Conservation (phyloP, 768 basidiomycete genomes). For the Lentinula boryana region DNA sequence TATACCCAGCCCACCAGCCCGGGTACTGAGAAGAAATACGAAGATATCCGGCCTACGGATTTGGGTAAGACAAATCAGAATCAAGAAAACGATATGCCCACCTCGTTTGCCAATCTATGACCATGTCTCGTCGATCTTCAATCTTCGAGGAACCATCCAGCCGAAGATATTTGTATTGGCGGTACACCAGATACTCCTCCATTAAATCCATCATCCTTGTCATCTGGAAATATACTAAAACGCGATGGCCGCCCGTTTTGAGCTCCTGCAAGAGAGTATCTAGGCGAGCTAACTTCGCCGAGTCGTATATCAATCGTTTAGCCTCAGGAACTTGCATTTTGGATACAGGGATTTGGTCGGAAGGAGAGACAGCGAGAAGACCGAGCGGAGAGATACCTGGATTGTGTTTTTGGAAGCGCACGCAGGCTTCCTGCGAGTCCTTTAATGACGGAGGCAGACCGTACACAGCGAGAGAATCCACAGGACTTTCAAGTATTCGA, state of each 20-base stretch:
- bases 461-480: slow-evolving; percentile 73
- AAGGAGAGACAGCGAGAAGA: slow-evolving; percentile 58
- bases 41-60: slow-evolving; percentile 73
- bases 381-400: slow-evolving; percentile 65
- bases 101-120: slow-evolving; percentile 98
- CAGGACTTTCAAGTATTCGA: slow-evolving; percentile 56
- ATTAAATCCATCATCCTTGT: slow-evolving; percentile 99
- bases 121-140: slow-evolving; percentile 97
- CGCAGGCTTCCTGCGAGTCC: slow-evolving; percentile 50
- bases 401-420: slow-evolving; percentile 38
- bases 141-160: slow-evolving; percentile 92
- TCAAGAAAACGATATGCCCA: slow-evolving; percentile 24
- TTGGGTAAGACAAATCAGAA: neutral
- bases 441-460: slow-evolving; percentile 69
- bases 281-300: slow-evolving; percentile 89
- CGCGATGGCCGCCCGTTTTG: slow-evolving; percentile 88
- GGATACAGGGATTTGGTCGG: slow-evolving; percentile 71
- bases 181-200: slow-evolving; percentile 96
- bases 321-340: slow-evolving; percentile 92
- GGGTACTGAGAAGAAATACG: slow-evolving; percentile 85
- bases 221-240: slow-evolving; percentile 99
- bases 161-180: slow-evolving; percentile 92
- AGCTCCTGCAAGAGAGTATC: slow-evolving; percentile 88
- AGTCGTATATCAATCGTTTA: slow-evolving; percentile 92
- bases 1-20: slow-evolving; percentile 94